Base-by-base conservation (phyloP, 192 early-diverging fungal species). In the Dissophora globulifera region DNA sequence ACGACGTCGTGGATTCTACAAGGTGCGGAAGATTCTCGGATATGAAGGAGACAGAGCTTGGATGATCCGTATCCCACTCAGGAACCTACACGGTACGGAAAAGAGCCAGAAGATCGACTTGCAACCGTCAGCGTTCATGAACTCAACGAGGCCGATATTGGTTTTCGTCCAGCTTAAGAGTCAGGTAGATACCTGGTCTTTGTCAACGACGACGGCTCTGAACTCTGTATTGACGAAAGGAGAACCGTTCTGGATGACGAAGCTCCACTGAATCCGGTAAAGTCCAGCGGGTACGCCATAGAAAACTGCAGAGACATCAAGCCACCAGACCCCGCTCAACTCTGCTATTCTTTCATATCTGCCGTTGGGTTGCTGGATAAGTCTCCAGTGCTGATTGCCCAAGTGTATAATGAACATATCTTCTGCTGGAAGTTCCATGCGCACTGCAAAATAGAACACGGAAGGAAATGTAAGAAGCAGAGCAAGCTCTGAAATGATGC, bases 191-290 rank as follows among this genome's bases (percentile, higher is more conserved):
- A 52, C 50, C n/a, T 52, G 12, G 17, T 52, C 13, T 1, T 23
- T 9, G 23, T 49, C 29, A 30, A 29, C 29, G 16, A 30, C 29
- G n/a, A 52, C 30, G 8, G 50, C 50, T 15, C 50, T 25, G 50
- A 52, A 52, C 30, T 52, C 50, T 52, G 50, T 32, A 4, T 52
- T 15, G 13, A 17, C 7, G 12, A 31, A 3, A 25, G 26, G 50
- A 52, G 16, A 29, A 17, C 20, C 4, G n/a, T 10, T 16, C 3
- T 30, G 15, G 27, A 52, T 29, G 9, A 3, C 29, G 31, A 23
- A 52, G 3, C 27, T 6, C 50, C 50, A 52, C 50, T 52, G 50
- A 30, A 52, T 52, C n/a, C n/a, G 25, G 27, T 52, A 52, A 4
- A 25, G 26, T 13, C 50, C 50, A n/a, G 17, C 9, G 16, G 50